phyloP scores from a whole-genome alignment of 768 basidiomycete genomes.

The Russula dissimulans region DNA sequence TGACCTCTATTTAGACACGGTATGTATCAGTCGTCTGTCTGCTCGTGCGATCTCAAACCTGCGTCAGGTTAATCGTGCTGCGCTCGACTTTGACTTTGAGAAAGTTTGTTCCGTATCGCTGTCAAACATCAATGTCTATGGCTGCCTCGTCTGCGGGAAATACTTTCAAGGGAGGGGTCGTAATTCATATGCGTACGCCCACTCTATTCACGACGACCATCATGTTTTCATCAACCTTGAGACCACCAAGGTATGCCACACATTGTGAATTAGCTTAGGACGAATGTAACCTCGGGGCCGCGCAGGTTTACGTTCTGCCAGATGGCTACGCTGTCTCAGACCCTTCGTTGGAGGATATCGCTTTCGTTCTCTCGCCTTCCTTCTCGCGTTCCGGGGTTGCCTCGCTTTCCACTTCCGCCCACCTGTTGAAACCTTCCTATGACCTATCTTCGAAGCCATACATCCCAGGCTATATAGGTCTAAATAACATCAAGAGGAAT shows the following conservation, averaged over 20 bases:
- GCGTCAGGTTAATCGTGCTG: conserved; percentile 74
- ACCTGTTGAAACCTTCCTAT: conserved; percentile 67
- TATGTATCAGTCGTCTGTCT: conserved; percentile 31
- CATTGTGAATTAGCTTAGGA: conserved; percentile 3
- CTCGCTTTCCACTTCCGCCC: conserved; percentile 46
- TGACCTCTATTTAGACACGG: conserved; percentile 93
- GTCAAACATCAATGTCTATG: conserved; percentile 95
- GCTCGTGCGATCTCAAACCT: conserved; percentile 6
- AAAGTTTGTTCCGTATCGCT: conserved; percentile 96
- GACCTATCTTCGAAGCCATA: conserved; percentile 79
- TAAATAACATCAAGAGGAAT: conserved; percentile 96
- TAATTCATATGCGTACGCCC: conserved; percentile 90
- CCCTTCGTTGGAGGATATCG: conserved; percentile 92
- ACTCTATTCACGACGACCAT: conserved; percentile 96
- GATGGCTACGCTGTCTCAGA: conserved; percentile 96
- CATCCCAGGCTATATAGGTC: conserved; percentile 86
- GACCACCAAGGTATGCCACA: conserved; percentile 67
- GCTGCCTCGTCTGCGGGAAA: conserved; percentile 95
- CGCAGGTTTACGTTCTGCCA: conserved; percentile 90
- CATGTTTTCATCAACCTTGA: conserved; percentile 97
- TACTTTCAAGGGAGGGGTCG: conserved; percentile 97
- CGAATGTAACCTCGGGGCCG: neutral
- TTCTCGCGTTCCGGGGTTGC: conserved; percentile 58
- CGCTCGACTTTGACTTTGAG: conserved; percentile 98
- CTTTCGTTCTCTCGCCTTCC: conserved; percentile 80